Percentiles rank a stretch among this genome's conserved stretches.
Evolutionary conservation across 2,329 filamentous ascomycete species (phyloP).

Genomic region (Pyricularia grisea): DNA sequence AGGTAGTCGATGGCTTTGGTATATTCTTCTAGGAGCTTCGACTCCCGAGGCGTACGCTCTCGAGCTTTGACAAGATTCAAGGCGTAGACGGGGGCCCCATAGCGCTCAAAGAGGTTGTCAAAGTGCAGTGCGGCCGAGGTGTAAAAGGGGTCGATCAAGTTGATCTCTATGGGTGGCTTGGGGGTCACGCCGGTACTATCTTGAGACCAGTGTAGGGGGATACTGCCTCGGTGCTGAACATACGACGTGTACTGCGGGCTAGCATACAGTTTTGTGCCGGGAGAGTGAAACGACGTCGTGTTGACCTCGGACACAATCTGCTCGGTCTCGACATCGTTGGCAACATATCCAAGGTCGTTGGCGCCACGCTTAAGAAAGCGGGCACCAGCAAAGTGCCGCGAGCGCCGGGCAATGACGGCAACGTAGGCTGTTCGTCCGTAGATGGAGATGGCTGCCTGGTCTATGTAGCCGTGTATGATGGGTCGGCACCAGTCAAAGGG

Average conservation of each 20-base stretch:
- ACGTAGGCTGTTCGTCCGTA: conserved; percentile 87
- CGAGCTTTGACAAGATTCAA: conserved; percentile 85
- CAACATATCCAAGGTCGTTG: conserved; percentile 91
- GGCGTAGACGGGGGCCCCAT: conserved; percentile 85
- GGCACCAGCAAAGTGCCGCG: conserved; percentile 87
- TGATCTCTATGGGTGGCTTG: conserved; percentile 92
- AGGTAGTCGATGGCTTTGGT: conserved; percentile 82
- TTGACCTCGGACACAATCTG: conserved; percentile 94
- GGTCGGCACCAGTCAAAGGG: conserved; percentile 94
- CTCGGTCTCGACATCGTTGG: conserved; percentile 97
- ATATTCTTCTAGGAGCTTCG: conserved; percentile 81
- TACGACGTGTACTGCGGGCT: conserved; percentile 93
- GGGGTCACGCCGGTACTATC: conserved; percentile 92
- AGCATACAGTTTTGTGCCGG: conserved; percentile 74
- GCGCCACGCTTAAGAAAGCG: conserved; percentile 89
- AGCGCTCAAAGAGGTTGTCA: conserved; percentile 86
- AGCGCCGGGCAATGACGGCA: conserved; percentile 85
- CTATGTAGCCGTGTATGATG: conserved; percentile 92
- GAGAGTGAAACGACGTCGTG: conserved; percentile 91
- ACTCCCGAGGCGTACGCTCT: conserved; percentile 83
- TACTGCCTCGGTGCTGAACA: conserved; percentile 92
- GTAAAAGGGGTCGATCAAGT: conserved; percentile 94
- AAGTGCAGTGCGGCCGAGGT: conserved; percentile 89
- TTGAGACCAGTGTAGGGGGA: conserved; percentile 95
- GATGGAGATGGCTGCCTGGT: conserved; percentile 76